Evolutionary conservation across 306 rosid species (phyloP), one percentile per base, ranked within the genome.

Genomic region (Ammopiptanthus mongolicus): DNA sequence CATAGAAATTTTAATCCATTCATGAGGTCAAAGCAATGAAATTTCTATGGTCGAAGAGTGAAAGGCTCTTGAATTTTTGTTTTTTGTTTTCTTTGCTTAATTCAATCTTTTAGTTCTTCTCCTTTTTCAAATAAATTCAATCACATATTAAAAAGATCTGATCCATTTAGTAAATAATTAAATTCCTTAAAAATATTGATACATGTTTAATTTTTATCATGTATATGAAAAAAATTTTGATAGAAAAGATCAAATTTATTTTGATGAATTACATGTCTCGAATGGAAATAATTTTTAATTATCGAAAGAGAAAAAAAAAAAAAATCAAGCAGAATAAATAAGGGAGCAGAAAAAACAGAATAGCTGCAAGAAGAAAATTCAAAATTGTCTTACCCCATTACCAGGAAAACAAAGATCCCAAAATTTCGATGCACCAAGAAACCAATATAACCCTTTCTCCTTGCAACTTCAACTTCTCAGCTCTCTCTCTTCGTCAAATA

Each of bases 391-490:
- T 6, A 62, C 84, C 76, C 71, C 29, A 5, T 66, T 69, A 47
- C 58, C 60, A 17, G 69, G 62, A 65, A 25, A 25, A 3, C n/a
- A 3, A 69, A 73, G 73, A 82, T 65, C 76, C 78, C 78, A 17
- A 79, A 52, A 61, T 23, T 69, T 39, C 25, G 23, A 42, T 28
- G 17, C 62, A 28, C 29, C 3, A 9, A 9, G 10, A 22, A 15
- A 33, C 15, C 6, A 42, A 63, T n/a, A 25, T 5, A 55, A 8
- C 21, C 13, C 12, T 9, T 25, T 53, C 62, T 36, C 79, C 18
- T 71, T 31, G 76, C 74, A 75, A 36, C 82, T 78, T 81, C 76
- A 72, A 36, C 78, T 81, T 79, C 73, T 37, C 13, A 21, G 29
- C 46, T 25, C 55, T 1, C 8, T 29, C 33, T 15, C 71, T 12